Conservation (phyloP, 352 stramenopile genomes). For the Aphanomyces euteiches region DNA sequence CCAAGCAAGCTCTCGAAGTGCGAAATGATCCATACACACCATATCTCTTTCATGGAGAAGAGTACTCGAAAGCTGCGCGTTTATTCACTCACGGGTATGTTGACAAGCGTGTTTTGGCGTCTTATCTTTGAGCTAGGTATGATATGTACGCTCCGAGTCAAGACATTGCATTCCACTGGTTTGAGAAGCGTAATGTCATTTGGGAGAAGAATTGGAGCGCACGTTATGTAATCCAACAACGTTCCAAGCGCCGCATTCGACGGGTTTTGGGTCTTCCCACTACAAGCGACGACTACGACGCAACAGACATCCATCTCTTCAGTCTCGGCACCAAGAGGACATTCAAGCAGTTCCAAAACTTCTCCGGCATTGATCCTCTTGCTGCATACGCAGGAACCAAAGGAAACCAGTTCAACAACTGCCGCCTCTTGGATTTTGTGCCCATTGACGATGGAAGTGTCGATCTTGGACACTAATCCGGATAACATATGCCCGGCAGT, state of each 20-base stretch:
- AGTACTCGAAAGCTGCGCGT: slow-evolving; percentile 27
- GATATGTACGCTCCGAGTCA: slow-evolving; percentile 75
- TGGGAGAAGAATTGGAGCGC: slow-evolving; percentile 75
- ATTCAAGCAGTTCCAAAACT: slow-evolving; percentile 71
- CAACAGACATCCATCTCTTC: slow-evolving; percentile 64
- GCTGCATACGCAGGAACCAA: slow-evolving; percentile 51
- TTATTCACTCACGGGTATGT: slow-evolving; percentile 36
- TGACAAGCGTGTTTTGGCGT: slow-evolving; percentile 50
- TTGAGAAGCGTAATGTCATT: slow-evolving; percentile 74
- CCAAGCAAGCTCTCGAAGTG: slow-evolving; percentile 57
- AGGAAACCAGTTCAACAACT: slow-evolving; percentile 69
- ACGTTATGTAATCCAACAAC: slow-evolving; percentile 65
- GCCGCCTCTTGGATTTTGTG: slow-evolving; percentile 61
- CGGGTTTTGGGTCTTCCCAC: slow-evolving; percentile 55
- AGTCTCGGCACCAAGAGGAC: slow-evolving; percentile 66
- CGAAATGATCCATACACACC: slow-evolving; percentile 33
- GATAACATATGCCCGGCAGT: no score
- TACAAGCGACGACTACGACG: slow-evolving; percentile 65
- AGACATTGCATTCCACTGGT: slow-evolving; percentile 76
- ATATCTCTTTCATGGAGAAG: slow-evolving; percentile 27
- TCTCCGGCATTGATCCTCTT: slow-evolving; percentile 68
- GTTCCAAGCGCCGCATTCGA: slow-evolving; percentile 69
- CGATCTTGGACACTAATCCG: no score
- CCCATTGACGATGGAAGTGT: background rate
- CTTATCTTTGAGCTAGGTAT: slow-evolving; percentile 36